A percentile compares a stretch with the other conserved stretches of the same genome.
Evolutionary conservation across 495 filamentous ascomycete species (phyloP).

Genomic region (Penicillium canescens): DNA sequence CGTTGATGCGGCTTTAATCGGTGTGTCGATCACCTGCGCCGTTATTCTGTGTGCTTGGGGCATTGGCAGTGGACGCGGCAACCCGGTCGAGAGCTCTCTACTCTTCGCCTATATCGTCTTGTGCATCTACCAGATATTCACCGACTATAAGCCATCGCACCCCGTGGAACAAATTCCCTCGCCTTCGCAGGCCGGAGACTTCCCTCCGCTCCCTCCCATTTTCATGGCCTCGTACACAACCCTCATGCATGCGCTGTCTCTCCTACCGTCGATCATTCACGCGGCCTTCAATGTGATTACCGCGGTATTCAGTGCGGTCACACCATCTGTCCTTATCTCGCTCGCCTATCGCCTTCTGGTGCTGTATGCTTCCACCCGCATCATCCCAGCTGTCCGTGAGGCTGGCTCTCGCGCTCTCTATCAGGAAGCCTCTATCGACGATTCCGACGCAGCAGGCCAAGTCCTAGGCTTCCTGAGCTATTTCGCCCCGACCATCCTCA

Average conservation of each 20-base stretch:
- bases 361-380: slow-evolving; percentile 91
- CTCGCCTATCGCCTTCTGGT: slow-evolving; percentile 90
- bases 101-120: slow-evolving; percentile 96
- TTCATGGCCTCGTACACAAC: slow-evolving; percentile 99
- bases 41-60: slow-evolving; percentile 92
- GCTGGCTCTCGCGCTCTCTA: slow-evolving; percentile 78
- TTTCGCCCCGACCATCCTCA: slow-evolving; percentile 89
- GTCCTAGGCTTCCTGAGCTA: slow-evolving; percentile 80
- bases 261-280: slow-evolving; percentile 78
- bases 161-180: slow-evolving; percentile 55
- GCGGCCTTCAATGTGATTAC: slow-evolving; percentile 84
- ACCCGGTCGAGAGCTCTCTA: slow-evolving; percentile 92
- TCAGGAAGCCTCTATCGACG: slow-evolving; percentile 80
- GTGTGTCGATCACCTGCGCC: slow-evolving; percentile 85
- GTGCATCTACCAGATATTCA: slow-evolving; percentile 99
- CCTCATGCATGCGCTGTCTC: slow-evolving; percentile 77
- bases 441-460: slow-evolving; percentile 77
- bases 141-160: slow-evolving; percentile 84
- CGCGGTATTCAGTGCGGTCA: slow-evolving; percentile 88
- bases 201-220: slow-evolving; percentile 91
- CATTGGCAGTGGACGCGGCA: slow-evolving; percentile 90
- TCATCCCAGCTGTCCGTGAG: slow-evolving; percentile 90
- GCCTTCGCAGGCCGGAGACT: slow-evolving; percentile 66
- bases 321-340: slow-evolving; percentile 91
- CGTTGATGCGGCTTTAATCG: slow-evolving; percentile 91